Evolutionary conservation across 139 green algal species (phyloP).

Genomic region (Ulvella scutata): DNA sequence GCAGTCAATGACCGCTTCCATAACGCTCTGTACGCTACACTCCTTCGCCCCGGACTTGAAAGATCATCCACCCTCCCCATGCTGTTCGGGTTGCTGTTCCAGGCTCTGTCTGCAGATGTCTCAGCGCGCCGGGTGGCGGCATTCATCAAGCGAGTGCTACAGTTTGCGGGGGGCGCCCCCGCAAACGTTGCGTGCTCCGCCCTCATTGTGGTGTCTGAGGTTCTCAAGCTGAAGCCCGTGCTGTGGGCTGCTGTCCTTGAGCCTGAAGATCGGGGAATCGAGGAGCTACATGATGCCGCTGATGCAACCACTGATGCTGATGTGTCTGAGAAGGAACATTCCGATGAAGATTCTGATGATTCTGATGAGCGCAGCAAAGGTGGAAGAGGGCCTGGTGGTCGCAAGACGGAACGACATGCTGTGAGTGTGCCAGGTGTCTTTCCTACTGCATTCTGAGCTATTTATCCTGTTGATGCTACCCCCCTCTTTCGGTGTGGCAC

Average conservation of each 20-base stretch:
- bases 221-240: constrained; percentile 25
- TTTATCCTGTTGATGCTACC: no score
- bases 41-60: constrained; percentile 29
- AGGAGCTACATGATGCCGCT: constrained; percentile 18
- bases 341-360: not conserved
- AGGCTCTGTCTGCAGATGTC: constrained; percentile 61
- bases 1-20: constrained; percentile 77
- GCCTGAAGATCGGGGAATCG: constrained; percentile 42
- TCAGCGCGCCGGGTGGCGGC: constrained; percentile 46
- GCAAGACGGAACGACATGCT: no score
- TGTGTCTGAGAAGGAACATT: constrained; percentile 3
- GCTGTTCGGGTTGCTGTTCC: constrained; percentile 81
- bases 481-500: no score
- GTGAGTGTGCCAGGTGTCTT: no score
- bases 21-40: constrained; percentile 68
- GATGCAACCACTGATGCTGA: constrained; percentile 47
- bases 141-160: constrained; percentile 85
- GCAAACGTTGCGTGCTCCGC: constrained; percentile 68
- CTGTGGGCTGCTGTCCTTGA: constrained; percentile 71
- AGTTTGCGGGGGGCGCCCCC: constrained; percentile 49
- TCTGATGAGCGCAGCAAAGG: constrained; percentile 4
- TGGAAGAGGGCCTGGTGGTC: not conserved
- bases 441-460: no score
- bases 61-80: constrained; percentile 49
- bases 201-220: constrained; percentile 71